Evolutionary conservation across 345 rosid species (phyloP), one percentile per base, ranked within the genome.

Genomic region (Corchorus olitorius): DNA sequence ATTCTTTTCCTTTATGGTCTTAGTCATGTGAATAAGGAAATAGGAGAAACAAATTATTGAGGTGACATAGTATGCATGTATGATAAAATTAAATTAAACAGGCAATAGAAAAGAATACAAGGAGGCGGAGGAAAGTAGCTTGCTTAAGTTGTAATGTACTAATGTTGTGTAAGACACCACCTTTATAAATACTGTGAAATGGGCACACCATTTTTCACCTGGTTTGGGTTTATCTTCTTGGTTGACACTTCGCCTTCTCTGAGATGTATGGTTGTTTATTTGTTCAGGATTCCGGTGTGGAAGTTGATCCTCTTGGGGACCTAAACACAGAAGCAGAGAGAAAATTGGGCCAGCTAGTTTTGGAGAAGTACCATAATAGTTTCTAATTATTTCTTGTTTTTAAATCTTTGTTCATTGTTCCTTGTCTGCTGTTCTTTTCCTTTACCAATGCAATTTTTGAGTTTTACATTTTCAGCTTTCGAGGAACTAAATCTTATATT

Each of bases 231-330:
- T 15, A 60, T 20, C 12, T 60, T 60, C 34, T 20, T 22, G 37
- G 62, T 0, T 20, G 19, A 58, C 2, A 68, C 15, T 14, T 66
- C 15, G 43, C 5, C 53, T 22, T 43, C 53, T 43, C 22, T 15
- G 52, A 55, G 6, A 72, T 4, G 3, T 37, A 3, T 39, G 43
- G 27, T 54, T 11, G 15, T 76, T 55, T 74, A n/a, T 65, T 75
- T 84, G 43, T 76, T 62, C 89, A 93, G 98, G 97, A 89, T 71
- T 93, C 93, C 56, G 97, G 97, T 65, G 88, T 85, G 63, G 97
- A 93, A 72, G 81, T 92, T 75, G 97, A 93, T 87, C 99, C 99
- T 75, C 83, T 86, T 46, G 97, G 97, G 50, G 99, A 96, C 79
- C 81, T 96, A 64, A 96, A 88, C 72, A 96, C 99, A 4, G 97